Base-by-base conservation (phyloP, 441 rosid species). In the Capsella rubella region DNA sequence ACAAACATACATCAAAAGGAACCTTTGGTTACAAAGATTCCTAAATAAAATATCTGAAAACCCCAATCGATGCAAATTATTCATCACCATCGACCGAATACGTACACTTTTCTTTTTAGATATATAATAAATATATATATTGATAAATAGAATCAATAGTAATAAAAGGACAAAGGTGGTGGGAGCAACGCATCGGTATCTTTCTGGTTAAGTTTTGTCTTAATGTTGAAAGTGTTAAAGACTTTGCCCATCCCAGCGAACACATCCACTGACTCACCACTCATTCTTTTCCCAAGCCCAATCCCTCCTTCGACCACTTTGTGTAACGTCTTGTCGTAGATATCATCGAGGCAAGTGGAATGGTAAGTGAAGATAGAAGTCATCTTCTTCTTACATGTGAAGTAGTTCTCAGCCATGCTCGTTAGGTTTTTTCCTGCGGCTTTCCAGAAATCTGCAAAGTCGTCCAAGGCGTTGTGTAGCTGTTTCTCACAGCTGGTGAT, bases 391-490 rank as follows among this genome's bases (percentile, higher is more conserved):
- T 78, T 78, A 52, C 81, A 78, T 8, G 78, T 78, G 57, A 73
- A 73, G 56, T 78, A 78, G 29, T 78, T 78, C 3, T 63, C 62
- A 9, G 81, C 78, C 74, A 78, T 37, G 67, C 78, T 78, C 29
- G 74, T 73, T 31, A 73, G 16, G 69, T 73, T 50, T 56, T 73
- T 0, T 0, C 81, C 81, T 11, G 74, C 81, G 11, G 78, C 78
- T 73, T 78, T 78, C 81, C 81, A 78, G 71, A 78, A 78, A 67
- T 78, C 81, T 27, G 71, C 31, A 73, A 78, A 78, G 61, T 79
- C 82, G 7, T 69, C 82, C 8, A 79, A 57, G 11, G 82, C 82
- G 39, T 52, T 69, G 10, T 79, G 25, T n/a, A 79, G 69, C 40
- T 79, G 75, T 52, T 57, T 79, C 0, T 79, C 79, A 25, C 82